phyloP scores from a whole-genome alignment of 2,329 filamentous ascomycete genomes.

The Dactylellina parvicollis region DNA sequence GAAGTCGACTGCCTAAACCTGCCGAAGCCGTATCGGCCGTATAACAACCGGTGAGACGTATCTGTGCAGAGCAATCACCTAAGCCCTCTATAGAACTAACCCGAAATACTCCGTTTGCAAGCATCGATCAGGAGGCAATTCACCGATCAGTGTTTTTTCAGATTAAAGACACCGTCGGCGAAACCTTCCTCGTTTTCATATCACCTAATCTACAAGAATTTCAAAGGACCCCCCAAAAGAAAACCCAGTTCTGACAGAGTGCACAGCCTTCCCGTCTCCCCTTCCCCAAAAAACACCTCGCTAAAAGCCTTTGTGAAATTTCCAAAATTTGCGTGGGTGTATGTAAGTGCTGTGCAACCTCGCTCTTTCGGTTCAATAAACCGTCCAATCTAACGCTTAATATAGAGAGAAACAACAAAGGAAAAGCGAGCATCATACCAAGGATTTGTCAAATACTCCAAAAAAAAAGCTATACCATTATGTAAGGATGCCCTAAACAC shows the following conservation, averaged over 20 bases:
- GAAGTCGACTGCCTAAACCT: too few species aligned
- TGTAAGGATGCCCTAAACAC: not conserved
- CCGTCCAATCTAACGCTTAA: not conserved
- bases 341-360: conserved; percentile 12
- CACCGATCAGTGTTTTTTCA: too few species aligned
- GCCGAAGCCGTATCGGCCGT: too few species aligned
- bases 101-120: too few species aligned
- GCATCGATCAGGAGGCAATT: too few species aligned
- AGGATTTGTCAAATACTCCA: conserved; percentile 13
- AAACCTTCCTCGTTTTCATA: not conserved
- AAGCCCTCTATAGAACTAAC: too few species aligned
- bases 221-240: not conserved
- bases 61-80: too few species aligned
- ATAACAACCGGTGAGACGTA: too few species aligned
- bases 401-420: not conserved
- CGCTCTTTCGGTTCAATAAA: not conserved
- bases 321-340: not conserved
- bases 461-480: not conserved
- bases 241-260: not conserved
- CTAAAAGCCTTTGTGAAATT: conserved; percentile 3
- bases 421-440: not conserved
- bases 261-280: conserved; percentile 4
- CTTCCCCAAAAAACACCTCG: conserved; percentile 19
- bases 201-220: not conserved
- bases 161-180: too few species aligned